Base-by-base conservation (phyloP, 768 basidiomycete genomes). In the Pleurotus cornucopiae region DNA sequence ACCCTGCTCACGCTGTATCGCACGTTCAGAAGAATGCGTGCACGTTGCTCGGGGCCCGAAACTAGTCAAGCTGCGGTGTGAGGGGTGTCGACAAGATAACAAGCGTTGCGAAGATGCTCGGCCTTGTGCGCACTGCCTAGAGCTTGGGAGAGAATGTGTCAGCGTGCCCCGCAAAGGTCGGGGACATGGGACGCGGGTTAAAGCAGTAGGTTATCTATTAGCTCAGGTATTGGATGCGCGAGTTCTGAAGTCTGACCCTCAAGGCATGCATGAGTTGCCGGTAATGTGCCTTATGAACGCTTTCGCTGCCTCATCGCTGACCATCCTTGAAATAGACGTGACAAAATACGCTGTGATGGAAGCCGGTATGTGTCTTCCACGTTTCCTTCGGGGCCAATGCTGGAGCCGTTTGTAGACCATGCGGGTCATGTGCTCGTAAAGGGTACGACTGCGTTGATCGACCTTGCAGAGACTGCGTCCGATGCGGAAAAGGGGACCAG, bases 191-290 rank as follows among this genome's bases (percentile, higher is more conserved):
- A 78, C 77, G 20, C 76, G 84, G 41, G 84, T 83, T 14, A 86
- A 84, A 68, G 75, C 77, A 64, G 84, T 84, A 60, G 68, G 81
- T 63, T 9, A 44, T 55, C 41, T 53, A 34, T 34, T 34, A 34
- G 30, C 9, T n/a, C 7, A 46, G 58, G 40, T 62, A 51, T 18
- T 54, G 5, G 53, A 51, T 49, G 55, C 58, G 56, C 53, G 56
- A 38, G 43, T 60, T 51, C 54, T n/a, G 30, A 26, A 40, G 40
- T n/a, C 38, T 58, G n/a, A 46, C 14, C 56, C 41, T 21, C 61
- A 85, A 53, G 84, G 84, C 84, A 49, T 85, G 84, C 64, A 70
- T 76, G 57, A 78, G 69, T 59, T 85, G 84, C 76, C 83, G 83
- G 83, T 74, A 71, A 68, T 61, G 41, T 41, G 51, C 5, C 37